Evolutionary conservation across 139 green algal genomes (phyloP).

Genomic region (Trebouxia sp.): DNA sequence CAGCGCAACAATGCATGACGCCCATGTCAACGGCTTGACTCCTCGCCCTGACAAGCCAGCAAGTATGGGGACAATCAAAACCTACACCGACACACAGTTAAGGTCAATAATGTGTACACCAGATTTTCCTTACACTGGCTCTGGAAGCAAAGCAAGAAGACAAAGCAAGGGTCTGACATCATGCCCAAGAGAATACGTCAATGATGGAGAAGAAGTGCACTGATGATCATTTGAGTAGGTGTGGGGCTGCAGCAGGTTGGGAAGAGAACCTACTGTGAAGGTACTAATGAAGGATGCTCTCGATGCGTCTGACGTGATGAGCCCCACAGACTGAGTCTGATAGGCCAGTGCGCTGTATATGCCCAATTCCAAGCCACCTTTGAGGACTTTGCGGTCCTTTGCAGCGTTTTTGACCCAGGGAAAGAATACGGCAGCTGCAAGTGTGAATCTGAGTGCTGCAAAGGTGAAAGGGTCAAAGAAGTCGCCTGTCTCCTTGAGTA

Average conservation of each 20-base stretch:
- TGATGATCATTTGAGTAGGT: not conserved
- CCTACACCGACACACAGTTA: too few species aligned
- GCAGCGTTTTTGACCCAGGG: conserved; percentile 37
- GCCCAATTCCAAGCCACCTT: conserved; percentile 50
- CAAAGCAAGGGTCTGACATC: too few species aligned
- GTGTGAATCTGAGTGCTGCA: conserved; percentile 38
- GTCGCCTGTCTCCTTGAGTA: conserved; percentile 7
- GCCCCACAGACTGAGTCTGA: conserved; percentile 59
- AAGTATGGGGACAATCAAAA: conserved; percentile 80
- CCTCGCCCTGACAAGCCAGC: conserved; percentile 58
- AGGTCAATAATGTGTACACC: too few species aligned
- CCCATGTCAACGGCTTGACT: conserved; percentile 66
- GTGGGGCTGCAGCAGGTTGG: not conserved
- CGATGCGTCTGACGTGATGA: conserved; percentile 71
- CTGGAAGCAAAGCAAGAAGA: too few species aligned
- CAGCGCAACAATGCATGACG: conserved; percentile 57
- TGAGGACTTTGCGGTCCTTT: conserved; percentile 23
- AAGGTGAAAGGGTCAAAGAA: conserved; percentile 25
- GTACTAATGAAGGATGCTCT: conserved; percentile 75
- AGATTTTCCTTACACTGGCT: too few species aligned
- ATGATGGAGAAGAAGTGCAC: not conserved
- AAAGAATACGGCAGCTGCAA: conserved; percentile 48
- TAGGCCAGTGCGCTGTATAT: conserved; percentile 51
- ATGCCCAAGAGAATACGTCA: not conserved
- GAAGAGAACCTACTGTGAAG: conserved; percentile 58